These are phyloP conservation scores for Fusarium devonianum DNA, from an alignment of 2,329 filamentous ascomycete genomes.

Conservation along the genomic window DNA sequence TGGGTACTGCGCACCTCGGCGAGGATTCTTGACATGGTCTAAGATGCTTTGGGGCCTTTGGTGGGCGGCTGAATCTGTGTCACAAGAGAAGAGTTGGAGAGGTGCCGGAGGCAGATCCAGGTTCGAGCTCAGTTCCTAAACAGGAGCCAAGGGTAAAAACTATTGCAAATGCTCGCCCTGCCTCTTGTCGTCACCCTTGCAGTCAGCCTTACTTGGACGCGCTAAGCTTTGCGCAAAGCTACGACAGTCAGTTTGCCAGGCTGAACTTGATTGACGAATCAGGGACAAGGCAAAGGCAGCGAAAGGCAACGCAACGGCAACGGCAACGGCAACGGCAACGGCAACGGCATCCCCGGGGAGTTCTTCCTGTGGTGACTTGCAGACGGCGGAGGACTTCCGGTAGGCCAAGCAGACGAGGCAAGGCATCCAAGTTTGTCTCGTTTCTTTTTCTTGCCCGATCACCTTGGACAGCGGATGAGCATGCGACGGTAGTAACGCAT, in stretches of 20 bases:
- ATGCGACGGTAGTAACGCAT: constrained; percentile 2
- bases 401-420: constrained; percentile 18
- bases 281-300: constrained; percentile 3
- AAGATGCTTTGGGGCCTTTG: no score
- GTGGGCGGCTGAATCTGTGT: no score
- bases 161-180: no score
- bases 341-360: constrained; percentile 12
- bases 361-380: constrained; percentile 12
- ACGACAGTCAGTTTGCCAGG: constrained; percentile 2
- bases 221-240: neutral
- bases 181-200: constrained; percentile 7
- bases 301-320: neutral
- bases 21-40: constrained; percentile 10
- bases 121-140: no score
- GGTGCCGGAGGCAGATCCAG: no score
- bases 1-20: constrained; percentile 9
- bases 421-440: constrained; percentile 18
- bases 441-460: constrained; percentile 11
- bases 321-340: no score
- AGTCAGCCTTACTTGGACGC: constrained; percentile 28
- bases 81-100: no score
- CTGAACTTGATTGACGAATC: constrained; percentile 10
- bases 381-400: constrained; percentile 24
- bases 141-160: no score
- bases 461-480: no score